phyloP scores from a whole-genome alignment of 2,329 filamentous ascomycete species.

The Fusarium gaditjirri region DNA sequence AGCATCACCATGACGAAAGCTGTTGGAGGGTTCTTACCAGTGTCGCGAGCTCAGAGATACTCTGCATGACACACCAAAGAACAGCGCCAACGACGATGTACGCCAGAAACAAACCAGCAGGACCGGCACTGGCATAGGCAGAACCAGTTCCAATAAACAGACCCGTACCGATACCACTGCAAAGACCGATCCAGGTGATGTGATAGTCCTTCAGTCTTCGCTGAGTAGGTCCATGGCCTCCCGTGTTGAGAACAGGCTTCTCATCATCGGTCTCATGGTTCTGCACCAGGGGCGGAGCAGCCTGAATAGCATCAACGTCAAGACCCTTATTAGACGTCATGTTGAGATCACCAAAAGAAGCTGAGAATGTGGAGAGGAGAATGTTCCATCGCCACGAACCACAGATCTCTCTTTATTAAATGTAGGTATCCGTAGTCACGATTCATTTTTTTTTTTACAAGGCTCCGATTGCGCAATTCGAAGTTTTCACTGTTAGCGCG shows the following conservation, averaged over 20 bases:
- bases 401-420: neutral
- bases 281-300: neutral
- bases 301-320: conserved; percentile 19
- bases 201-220: conserved; percentile 38
- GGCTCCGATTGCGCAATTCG: conserved; percentile 38
- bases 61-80: conserved; percentile 43
- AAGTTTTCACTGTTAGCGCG: conserved; percentile 32
- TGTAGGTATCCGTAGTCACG: no score
- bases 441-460: neutral
- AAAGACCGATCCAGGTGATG: conserved; percentile 42
- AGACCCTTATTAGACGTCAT: conserved; percentile 8
- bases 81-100: conserved; percentile 38
- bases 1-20: fast-evolving
- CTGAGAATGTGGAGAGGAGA: neutral
- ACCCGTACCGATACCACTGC: conserved; percentile 40
- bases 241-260: conserved; percentile 37
- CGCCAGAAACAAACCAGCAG: conserved; percentile 38
- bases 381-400: neutral
- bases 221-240: conserved; percentile 38
- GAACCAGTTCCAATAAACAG: conserved; percentile 41
- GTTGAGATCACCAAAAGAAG: neutral
- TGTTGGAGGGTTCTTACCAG: conserved; percentile 10
- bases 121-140: conserved; percentile 39
- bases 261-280: conserved; percentile 4
- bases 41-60: conserved; percentile 40